These are phyloP conservation scores for Suhomyces atakaporum DNA, from an alignment of 1,139 yeast genomes.

Conservation along the genomic window DNA sequence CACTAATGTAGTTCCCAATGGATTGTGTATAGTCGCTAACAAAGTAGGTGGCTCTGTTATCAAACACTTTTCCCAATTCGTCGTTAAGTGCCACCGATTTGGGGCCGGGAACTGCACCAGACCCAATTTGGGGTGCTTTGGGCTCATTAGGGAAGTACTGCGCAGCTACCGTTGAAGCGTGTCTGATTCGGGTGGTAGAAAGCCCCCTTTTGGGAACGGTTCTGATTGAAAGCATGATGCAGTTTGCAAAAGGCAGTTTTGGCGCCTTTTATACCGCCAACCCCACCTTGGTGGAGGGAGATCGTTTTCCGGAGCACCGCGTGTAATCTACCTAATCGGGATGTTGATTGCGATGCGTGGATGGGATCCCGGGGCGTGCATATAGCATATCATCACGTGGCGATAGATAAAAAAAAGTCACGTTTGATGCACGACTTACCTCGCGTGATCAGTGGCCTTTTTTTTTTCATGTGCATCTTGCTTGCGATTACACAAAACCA, in stretches of 20 bases:
- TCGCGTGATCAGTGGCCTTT: too few species aligned
- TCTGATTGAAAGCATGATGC: constrained; percentile 5
- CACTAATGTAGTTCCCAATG: constrained; percentile 68
- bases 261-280: too few species aligned
- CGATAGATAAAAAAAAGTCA: too few species aligned
- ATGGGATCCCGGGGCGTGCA: background rate
- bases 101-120: constrained; percentile 63
- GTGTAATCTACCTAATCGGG: background rate
- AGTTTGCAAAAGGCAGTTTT: too few species aligned
- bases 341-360: background rate
- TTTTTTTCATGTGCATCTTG: too few species aligned
- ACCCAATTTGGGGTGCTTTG: constrained; percentile 46
- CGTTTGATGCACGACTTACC: too few species aligned
- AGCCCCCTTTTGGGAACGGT: background rate
- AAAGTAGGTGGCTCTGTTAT: constrained; percentile 69
- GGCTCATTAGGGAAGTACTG: constrained; percentile 57
- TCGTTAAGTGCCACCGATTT: constrained; percentile 47
- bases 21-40: constrained; percentile 67
- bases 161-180: constrained; percentile 19
- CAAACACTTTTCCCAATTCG: constrained; percentile 58
- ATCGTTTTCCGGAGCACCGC: constrained; percentile 5
- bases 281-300: too few species aligned
- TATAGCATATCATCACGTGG: background rate
- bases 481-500: too few species aligned
- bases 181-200: background rate